These are phyloP conservation scores for Apiosordaria backusii DNA, from an alignment of 495 filamentous ascomycete genomes.

Conservation along the genomic window DNA sequence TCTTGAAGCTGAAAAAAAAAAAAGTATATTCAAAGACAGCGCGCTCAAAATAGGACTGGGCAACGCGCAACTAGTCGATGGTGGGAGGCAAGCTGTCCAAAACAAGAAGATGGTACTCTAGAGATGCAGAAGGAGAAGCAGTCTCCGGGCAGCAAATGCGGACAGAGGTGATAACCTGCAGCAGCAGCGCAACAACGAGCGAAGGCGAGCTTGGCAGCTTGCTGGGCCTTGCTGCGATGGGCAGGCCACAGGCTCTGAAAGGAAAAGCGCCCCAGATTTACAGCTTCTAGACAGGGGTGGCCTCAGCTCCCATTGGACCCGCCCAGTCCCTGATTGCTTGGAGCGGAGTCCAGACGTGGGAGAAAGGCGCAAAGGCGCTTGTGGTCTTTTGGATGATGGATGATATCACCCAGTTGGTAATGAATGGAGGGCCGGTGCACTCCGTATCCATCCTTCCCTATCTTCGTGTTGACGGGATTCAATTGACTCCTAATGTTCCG, in stretches of 20 bases:
- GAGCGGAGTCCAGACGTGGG: background rate
- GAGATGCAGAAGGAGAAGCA: background rate
- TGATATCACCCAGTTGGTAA: background rate
- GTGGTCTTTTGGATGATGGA: background rate
- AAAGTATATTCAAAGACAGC: background rate
- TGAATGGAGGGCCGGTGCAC: background rate
- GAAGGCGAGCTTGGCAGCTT: background rate
- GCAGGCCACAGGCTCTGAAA: slow-evolving; percentile 4
- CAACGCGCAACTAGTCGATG: background rate
- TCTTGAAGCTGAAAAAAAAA: background rate
- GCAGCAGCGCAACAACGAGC: background rate
- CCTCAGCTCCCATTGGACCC: background rate
- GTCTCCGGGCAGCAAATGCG: background rate
- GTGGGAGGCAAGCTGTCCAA: background rate
- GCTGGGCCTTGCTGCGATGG: slow-evolving; percentile 5
- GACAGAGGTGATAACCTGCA: slow-evolving; percentile 7
- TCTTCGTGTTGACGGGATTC: background rate
- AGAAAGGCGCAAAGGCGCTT: background rate
- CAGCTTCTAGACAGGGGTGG: background rate
- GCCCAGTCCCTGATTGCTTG: background rate
- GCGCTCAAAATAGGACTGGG: background rate
- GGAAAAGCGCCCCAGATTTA: slow-evolving; percentile 9
- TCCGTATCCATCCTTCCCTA: background rate
- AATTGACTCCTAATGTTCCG: background rate
- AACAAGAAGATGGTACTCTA: background rate